A percentile compares a stretch with the other conserved stretches of the same genome.
Evolutionary conservation across 169 alveolate species (phyloP).

Genomic region (Plasmodium blacklocki): DNA sequence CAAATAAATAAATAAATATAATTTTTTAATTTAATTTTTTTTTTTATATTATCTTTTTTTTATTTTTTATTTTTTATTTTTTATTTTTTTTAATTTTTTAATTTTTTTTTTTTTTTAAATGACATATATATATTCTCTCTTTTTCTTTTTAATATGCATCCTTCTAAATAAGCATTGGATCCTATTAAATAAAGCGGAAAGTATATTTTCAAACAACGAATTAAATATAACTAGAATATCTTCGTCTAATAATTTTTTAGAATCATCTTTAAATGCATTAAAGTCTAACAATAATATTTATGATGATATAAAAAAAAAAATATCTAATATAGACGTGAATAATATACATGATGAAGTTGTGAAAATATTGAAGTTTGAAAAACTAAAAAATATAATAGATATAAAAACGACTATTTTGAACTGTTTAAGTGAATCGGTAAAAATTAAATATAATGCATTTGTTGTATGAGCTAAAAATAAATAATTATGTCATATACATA

Average conservation of each 20-base stretch:
- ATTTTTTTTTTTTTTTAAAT: too few relatives aligned
- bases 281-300: not conserved
- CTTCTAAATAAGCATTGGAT: not conserved
- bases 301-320: not conserved
- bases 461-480: too few relatives aligned
- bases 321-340: not conserved
- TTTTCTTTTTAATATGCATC: not conserved
- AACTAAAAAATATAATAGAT: constrained; percentile 3
- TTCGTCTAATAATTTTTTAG: constrained; percentile 27
- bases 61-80: too few relatives aligned
- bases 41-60: too few relatives aligned
- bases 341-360: constrained; percentile 15
- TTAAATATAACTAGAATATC: constrained; percentile 18
- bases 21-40: too few relatives aligned
- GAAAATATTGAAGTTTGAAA: constrained; percentile 13
- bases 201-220: not conserved
- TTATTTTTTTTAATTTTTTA: too few relatives aligned
- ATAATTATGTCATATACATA: too few relatives aligned
- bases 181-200: not conserved
- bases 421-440: constrained; percentile 32
- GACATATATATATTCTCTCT: too few relatives aligned
- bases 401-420: not conserved
- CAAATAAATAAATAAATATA: too few relatives aligned
- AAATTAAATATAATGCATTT: not conserved
- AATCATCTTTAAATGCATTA: constrained; percentile 4